phyloP scores from a whole-genome alignment of 805 yeast species.

The Ogataea thermomethanolica region DNA sequence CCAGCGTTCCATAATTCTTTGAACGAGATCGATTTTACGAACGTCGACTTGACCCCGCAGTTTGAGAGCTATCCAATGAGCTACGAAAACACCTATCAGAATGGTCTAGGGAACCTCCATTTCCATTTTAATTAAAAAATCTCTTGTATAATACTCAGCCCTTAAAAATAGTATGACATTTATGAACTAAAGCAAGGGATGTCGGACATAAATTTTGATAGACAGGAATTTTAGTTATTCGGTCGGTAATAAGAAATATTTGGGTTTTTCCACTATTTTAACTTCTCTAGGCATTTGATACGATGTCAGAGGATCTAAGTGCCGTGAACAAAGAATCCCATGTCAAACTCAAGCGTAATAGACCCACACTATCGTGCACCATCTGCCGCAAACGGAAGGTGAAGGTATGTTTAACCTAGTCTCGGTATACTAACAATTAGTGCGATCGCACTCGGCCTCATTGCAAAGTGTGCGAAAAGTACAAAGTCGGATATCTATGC shows the following conservation, averaged over 20 bases:
- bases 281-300: too few relatives aligned
- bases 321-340: neutral
- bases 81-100: slow-evolving; percentile 8
- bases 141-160: neutral
- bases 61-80: slow-evolving; percentile 20
- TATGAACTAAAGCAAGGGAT: neutral
- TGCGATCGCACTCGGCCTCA: slow-evolving; percentile 36
- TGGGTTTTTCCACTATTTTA: too few relatives aligned
- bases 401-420: slow-evolving; percentile 32
- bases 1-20: slow-evolving; percentile 29
- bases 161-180: slow-evolving; percentile 3
- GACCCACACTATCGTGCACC: slow-evolving; percentile 44
- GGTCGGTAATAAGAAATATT: too few relatives aligned
- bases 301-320: neutral
- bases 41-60: slow-evolving; percentile 33
- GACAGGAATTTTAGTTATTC: too few relatives aligned
- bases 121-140: slow-evolving; percentile 9
- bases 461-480: slow-evolving; percentile 32
- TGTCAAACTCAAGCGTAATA: slow-evolving; percentile 34
- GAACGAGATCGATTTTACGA: slow-evolving; percentile 38
- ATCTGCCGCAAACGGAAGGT: slow-evolving; percentile 46
- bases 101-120: slow-evolving; percentile 21
- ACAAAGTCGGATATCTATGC: slow-evolving; percentile 30
- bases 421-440: slow-evolving; percentile 14
- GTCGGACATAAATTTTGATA: too few relatives aligned